These are phyloP conservation scores for Thyridium curvatum DNA, from an alignment of 2,329 filamentous ascomycete species.

Conservation along the genomic window DNA sequence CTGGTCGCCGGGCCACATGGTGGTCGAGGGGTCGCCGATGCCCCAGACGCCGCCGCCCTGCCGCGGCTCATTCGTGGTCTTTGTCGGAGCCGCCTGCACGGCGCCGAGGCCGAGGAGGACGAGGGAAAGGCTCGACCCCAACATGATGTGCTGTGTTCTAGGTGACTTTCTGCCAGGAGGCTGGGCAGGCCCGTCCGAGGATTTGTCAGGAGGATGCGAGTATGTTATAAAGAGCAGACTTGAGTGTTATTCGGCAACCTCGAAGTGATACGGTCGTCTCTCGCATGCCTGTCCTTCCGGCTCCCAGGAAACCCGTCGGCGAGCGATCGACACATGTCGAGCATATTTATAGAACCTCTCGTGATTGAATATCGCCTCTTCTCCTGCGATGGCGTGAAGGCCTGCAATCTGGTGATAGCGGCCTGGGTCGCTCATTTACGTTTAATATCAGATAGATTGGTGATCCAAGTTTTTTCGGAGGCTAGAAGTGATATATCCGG, in stretches of 20 bases:
- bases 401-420: not conserved
- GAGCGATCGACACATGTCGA: not conserved
- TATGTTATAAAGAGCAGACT: constrained; percentile 11
- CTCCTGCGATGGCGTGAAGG: not conserved
- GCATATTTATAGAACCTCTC: constrained; percentile 15
- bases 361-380: not conserved
- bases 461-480: constrained; percentile 11
- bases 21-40: not conserved
- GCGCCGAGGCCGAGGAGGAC: constrained; percentile 16
- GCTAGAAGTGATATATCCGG: constrained; percentile 15
- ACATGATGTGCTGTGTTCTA: constrained; percentile 13
- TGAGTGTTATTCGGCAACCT: constrained; percentile 1
- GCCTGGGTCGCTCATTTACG: constrained; percentile 6
- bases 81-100: constrained; percentile 16
- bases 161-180: constrained; percentile 6
- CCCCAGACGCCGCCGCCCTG: not conserved
- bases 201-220: constrained; percentile 1
- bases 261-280: not conserved
- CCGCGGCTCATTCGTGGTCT: not conserved
- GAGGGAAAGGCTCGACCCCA: constrained; percentile 13
- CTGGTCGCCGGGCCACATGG: not conserved
- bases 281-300: no score
- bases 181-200: constrained; percentile 5
- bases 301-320: not conserved
- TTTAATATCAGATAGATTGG: constrained; percentile 22